These are phyloP conservation scores for Colletotrichum kahawae DNA, from an alignment of 2,329 filamentous ascomycete genomes.

Conservation along the genomic window DNA sequence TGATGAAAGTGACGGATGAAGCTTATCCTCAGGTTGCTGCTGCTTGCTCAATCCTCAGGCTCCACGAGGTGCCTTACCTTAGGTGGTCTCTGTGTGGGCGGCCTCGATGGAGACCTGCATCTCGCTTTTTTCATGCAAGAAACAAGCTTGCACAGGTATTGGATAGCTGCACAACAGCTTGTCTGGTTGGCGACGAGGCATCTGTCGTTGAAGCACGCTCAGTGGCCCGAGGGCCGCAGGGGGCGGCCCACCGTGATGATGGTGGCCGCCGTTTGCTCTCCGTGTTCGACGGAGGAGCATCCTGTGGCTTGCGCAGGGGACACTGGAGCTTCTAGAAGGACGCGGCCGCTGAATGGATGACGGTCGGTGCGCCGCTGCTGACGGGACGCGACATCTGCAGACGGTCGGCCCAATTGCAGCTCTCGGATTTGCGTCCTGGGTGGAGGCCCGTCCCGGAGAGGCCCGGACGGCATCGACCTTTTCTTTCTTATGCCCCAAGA, in stretches of 20 bases:
- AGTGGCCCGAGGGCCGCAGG: background rate
- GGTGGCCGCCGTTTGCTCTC: background rate
- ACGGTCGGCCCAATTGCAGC: background rate
- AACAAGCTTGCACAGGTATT: background rate
- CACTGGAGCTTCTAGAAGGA: slow-evolving; percentile 14
- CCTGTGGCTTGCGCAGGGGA: background rate
- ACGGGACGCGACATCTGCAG: background rate
- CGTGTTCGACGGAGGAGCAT: background rate
- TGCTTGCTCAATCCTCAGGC: background rate
- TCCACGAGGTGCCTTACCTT: background rate
- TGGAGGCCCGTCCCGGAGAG: slow-evolving; percentile 18
- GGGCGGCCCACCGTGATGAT: too few relatives aligned
- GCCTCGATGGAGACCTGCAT: background rate
- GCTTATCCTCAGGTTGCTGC: background rate
- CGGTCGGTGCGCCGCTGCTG: slow-evolving; percentile 7
- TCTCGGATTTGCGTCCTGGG: background rate
- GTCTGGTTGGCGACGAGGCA: slow-evolving; percentile 13
- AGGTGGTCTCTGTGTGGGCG: background rate
- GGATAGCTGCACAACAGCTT: background rate
- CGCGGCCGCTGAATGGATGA: slow-evolving; percentile 8
- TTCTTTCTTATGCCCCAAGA: background rate
- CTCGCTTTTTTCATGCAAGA: background rate
- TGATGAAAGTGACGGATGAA: background rate
- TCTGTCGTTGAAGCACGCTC: background rate
- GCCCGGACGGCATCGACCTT: slow-evolving; percentile 8